Evolutionary conservation across 2,329 filamentous ascomycete species (phyloP), one percentile per base, ranked within the genome.

Genomic region (Microcera coccophila): DNA sequence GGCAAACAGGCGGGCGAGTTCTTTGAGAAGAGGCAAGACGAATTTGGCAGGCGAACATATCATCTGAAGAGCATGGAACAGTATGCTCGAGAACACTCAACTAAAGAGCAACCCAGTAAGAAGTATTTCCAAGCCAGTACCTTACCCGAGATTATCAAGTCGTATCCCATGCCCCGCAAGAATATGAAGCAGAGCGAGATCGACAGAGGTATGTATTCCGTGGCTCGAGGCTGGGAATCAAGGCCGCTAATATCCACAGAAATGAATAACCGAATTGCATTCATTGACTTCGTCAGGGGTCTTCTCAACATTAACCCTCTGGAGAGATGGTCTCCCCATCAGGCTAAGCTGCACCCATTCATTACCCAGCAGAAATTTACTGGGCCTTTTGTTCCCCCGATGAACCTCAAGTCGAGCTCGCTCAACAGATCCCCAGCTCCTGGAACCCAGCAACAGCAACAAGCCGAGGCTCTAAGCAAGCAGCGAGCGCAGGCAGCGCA

Each of bases 181-280:
- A 96, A 96, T 61, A 98, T 98, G 93, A 98, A 98, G 72, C 90
- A 86, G 65, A 87, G 82, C 55, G 93, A 98, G 69, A 85, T 98
- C 52, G 93, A 98, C 59, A 75, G 93, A 86, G 93, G 93, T 96
- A 74, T 29, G 57, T 15, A 15, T n/a, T 10, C 17, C 31, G 9
- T 26, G 2, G 15, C 10, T 22, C 9, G 3, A 22, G 4, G 7
- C 15, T 2, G 10, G 28, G 20, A n/a, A 11, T 36, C n/a, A 34
- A 26, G 9, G 11, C 18, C 21, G 50, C 57, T 42, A 49, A 48
- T 12, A 62, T 44, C 60, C 45, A 15, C 62, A 98, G 93, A 98
- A 83, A 94, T 98, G 85, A 95, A 93, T 62, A 98, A 98, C 62
- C 85, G 93, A 34, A 82, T 94, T 48, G 90, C 93, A 4, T 98